Percentiles rank a stretch among this genome's conserved stretches.
phyloP scores from a whole-genome alignment of 495 filamentous ascomycete genomes.

The Annulohypoxylon bovei region DNA sequence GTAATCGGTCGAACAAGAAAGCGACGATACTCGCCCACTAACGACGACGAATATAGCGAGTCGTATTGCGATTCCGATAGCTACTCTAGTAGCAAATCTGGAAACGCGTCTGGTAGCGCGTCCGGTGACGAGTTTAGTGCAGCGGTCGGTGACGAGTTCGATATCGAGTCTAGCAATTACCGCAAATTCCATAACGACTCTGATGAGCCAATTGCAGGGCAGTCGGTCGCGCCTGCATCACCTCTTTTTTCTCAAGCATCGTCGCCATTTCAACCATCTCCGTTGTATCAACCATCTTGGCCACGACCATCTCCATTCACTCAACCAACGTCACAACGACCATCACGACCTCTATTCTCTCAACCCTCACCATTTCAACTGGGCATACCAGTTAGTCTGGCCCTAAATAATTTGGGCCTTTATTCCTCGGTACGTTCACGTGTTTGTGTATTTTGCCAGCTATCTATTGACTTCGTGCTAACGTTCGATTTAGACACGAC shows the following conservation, averaged over 20 bases:
- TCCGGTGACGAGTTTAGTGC: too few relatives aligned
- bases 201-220: not conserved
- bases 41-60: not conserved
- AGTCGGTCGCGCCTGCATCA: not conserved
- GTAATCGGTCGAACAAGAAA: constrained; percentile 5
- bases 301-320: not conserved
- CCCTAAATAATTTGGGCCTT: not conserved
- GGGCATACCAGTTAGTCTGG: not conserved
- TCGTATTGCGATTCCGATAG: not conserved
- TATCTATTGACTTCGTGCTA: not conserved
- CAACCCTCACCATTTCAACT: not conserved
- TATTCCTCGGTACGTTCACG: not conserved
- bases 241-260: not conserved
- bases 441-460: not conserved
- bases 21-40: constrained; percentile 5
- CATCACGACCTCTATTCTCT: not conserved
- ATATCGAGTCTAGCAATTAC: too few relatives aligned
- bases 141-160: too few relatives aligned
- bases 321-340: too few relatives aligned
- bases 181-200: not conserved
- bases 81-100: not conserved
- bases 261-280: not conserved
- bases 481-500: constrained; percentile 2
- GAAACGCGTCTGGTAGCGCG: too few relatives aligned
- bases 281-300: not conserved